Base-by-base conservation (phyloP, 1,139 yeast species). In the Saccharomyces hybrid region DNA sequence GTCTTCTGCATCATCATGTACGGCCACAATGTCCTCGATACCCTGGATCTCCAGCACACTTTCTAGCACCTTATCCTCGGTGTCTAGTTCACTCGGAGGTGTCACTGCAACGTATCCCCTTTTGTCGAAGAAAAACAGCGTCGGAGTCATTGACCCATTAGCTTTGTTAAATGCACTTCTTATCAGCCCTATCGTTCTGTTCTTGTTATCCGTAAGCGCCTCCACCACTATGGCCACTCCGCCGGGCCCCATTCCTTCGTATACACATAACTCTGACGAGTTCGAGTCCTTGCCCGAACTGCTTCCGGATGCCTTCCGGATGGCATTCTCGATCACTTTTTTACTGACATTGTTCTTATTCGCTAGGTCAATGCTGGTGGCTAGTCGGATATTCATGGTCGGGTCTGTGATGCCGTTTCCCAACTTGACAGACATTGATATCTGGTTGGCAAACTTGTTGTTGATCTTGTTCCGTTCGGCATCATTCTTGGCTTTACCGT, bases 171-270 rank as follows among this genome's bases (percentile, higher is more conserved):
- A 82, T 2, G 89, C 86, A 11, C 88, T 82, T 64, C 93, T 82
- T 5, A 93, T 85, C 53, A 79, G 76, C 27, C 88, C 84, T 29
- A 90, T 80, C 0, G 97, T 85, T 54, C 98, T 75, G 55, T 87
- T 84, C 70, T 87, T 88, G 70, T 89, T 93, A 69, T 91, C 97
- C 0, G 98, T 91, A 52, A 83, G 75, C 0, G 96, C 91, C 65
- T 88, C 96, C 7, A 90, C 81, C 4, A 93, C 80, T 52, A 90
- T 76, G 0, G 96, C 89, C 3, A 88, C 88, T 0, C 96, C 97
- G 2, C 91, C 95, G 0, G 97, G 97, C 0, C 95, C 97, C 71
- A 90, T 76, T 26, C 93, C 96, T 69, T 93, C 99, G 70, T 91
- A 93, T n/a, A 80, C 60, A 32, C 79, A 82, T 14, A 51, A 16